phyloP scores from a whole-genome alignment of 345 rosid species.

The Angophora floribunda region DNA sequence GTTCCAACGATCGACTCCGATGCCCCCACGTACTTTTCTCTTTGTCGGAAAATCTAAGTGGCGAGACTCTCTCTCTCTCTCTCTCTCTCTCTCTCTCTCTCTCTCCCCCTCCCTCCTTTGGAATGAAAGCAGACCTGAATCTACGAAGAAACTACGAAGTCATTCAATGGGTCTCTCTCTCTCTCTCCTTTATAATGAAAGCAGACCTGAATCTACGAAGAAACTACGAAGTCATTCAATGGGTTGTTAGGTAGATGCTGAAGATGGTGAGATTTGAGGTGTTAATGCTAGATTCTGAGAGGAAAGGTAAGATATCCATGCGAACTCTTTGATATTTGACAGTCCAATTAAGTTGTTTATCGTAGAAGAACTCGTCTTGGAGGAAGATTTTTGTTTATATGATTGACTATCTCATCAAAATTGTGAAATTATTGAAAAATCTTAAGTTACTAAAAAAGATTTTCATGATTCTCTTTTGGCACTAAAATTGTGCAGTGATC shows the following conservation, averaged over 20 bases:
- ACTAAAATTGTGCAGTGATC: background rate
- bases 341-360: background rate
- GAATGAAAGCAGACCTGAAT: no score
- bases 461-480: background rate
- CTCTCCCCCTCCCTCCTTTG: no score
- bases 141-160: no score
- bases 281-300: background rate
- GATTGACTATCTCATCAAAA: background rate
- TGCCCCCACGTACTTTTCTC: background rate
- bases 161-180: background rate
- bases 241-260: background rate
- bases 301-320: background rate
- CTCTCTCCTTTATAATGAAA: background rate
- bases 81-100: background rate
- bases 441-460: background rate
- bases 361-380: background rate
- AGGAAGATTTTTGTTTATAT: background rate
- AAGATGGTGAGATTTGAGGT: background rate
- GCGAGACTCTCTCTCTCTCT: background rate
- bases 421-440: background rate
- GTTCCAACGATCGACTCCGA: background rate
- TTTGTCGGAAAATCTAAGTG: background rate
- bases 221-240: background rate
- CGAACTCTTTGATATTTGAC: background rate
- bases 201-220: background rate